Conservation (phyloP, 1,284 basidiomycete species). For the Moniliophthora roreri region DNA sequence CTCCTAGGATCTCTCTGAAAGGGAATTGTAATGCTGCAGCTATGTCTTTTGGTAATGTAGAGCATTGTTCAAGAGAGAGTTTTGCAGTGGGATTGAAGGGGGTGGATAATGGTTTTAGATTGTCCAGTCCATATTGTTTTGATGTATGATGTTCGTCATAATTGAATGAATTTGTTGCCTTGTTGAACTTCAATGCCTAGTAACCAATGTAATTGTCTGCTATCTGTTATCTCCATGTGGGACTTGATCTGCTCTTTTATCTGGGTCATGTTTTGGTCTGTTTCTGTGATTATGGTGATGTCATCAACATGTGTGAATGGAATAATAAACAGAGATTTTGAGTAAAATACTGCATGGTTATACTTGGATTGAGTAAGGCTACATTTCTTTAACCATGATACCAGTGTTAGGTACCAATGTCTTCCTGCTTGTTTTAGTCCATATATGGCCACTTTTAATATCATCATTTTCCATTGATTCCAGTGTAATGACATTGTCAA, state of each 20-base stretch:
- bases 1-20: conserved; percentile 1
- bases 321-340: background rate
- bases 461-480: background rate
- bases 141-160: background rate
- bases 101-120: background rate
- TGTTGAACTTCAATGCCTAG: background rate
- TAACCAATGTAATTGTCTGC: background rate
- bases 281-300: background rate
- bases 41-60: background rate
- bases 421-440: background rate
- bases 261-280: background rate
- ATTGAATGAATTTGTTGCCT: background rate
- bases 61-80: background rate
- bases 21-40: background rate
- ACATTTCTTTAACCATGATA: background rate
- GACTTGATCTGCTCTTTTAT: background rate
- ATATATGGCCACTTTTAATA: background rate
- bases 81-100: background rate
- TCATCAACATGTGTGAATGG: background rate
- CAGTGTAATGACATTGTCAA: no score
- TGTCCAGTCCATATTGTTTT: background rate
- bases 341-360: background rate
- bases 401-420: background rate
- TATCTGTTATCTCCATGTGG: background rate
- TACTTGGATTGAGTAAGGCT: background rate